These are phyloP conservation scores for Rubia yunnanensis DNA, from an alignment of 257 asterid species.

Conservation along the genomic window DNA sequence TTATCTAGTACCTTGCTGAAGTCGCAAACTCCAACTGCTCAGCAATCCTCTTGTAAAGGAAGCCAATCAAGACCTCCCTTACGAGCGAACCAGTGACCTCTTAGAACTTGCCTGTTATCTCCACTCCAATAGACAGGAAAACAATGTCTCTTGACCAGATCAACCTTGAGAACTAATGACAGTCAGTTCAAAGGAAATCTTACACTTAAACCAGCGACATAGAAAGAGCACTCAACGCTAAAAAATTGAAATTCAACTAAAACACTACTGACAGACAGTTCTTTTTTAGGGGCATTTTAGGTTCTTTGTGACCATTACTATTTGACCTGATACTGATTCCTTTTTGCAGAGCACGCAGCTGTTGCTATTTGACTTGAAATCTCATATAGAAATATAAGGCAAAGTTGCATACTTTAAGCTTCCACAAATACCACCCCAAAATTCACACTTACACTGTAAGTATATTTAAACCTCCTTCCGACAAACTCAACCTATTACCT, in stretches of 20 bases:
- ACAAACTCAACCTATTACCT: no score
- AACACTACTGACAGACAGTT: no score
- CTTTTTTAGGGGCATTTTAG: no score
- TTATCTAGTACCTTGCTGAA: conserved; percentile 37
- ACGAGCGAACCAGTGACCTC: conserved; percentile 99
- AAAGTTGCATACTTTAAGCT: no score
- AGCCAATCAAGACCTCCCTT: conserved; percentile 96
- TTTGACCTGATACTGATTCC: no score
- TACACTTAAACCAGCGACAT: neutral
- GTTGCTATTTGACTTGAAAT: no score
- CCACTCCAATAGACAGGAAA: conserved; percentile 99
- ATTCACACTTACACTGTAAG: no score
- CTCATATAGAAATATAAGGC: no score
- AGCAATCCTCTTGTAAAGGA: conserved; percentile 89
- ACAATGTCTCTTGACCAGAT: conserved; percentile 79
- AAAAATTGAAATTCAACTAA: neutral
- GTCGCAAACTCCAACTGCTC: conserved; percentile 96
- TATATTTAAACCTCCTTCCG: no score
- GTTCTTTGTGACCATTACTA: no score
- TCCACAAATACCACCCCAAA: no score
- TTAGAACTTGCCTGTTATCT: conserved; percentile 75
- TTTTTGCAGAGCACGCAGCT: no score
- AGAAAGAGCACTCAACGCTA: neutral
- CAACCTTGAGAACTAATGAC: conserved; percentile 52
- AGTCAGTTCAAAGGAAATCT: conserved; percentile 4